These are phyloP conservation scores for Furculomyces boomerangus DNA, from an alignment of 371 early-diverging fungal species.

Conservation along the genomic window DNA sequence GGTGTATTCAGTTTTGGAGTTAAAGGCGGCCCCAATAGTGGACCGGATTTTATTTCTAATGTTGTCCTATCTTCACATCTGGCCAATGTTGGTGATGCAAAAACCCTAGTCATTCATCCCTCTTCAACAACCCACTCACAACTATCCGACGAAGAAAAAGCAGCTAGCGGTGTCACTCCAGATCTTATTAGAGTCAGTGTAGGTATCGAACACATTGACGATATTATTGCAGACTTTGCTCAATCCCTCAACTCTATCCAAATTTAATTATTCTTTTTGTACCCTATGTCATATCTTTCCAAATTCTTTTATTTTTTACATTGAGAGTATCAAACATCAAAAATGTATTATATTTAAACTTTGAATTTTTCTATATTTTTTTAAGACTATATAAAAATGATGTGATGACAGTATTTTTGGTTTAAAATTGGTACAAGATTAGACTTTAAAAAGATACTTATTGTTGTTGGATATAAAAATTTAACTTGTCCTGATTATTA, in stretches of 20 bases:
- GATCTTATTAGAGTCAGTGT: constrained; percentile 73
- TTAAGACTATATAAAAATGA: neutral
- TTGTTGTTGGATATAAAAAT: no score
- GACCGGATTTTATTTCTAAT: constrained; percentile 39
- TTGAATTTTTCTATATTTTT: neutral
- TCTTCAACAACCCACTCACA: constrained; percentile 74
- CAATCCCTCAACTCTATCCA: constrained; percentile 3
- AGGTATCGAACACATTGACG: constrained; percentile 81
- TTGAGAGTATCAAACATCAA: no score
- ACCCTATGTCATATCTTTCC: no score
- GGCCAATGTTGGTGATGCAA: constrained; percentile 81
- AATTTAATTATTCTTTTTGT: neutral
- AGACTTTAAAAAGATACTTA: no score
- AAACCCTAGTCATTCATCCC: constrained; percentile 72
- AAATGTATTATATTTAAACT: no score
- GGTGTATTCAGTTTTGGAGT: constrained; percentile 73
- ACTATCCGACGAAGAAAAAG: constrained; percentile 57
- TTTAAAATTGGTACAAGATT: no score
- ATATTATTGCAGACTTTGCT: constrained; percentile 61
- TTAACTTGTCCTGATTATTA: no score
- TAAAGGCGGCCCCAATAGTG: constrained; percentile 41
- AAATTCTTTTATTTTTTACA: no score
- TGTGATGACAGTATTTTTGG: no score
- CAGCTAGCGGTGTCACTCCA: constrained; percentile 51
- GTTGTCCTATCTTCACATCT: constrained; percentile 63